A percentile compares a stretch with the other conserved stretches of the same genome.
phyloP scores from a whole-genome alignment of 1,284 basidiomycete genomes.

The Schizophyllum amplum region DNA sequence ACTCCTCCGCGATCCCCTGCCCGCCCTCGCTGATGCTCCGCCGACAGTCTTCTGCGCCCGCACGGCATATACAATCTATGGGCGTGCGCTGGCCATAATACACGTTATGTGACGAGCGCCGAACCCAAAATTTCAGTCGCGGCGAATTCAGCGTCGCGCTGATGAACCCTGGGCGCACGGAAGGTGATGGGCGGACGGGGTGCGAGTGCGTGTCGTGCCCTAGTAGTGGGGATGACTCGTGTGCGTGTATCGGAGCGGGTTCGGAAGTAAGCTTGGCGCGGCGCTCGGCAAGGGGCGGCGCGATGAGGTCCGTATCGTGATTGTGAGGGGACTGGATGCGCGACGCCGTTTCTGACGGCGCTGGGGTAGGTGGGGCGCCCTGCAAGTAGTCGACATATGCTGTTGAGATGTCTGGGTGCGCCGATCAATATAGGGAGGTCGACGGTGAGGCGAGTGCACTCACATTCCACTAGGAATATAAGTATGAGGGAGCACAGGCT shows the following conservation, averaged over 20 bases:
- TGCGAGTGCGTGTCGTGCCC: constrained; percentile 5
- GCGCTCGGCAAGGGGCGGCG: constrained; percentile 3
- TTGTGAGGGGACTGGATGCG: constrained; percentile 19
- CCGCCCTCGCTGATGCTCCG: not conserved
- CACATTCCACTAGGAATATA: constrained; percentile 75
- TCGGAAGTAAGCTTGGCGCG: constrained; percentile 5
- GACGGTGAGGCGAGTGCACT: constrained; percentile 18
- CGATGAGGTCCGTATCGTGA: constrained; percentile 9
- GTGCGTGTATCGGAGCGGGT: constrained; percentile 1
- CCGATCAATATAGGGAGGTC: constrained; percentile 6
- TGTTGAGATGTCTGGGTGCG: constrained; percentile 52
- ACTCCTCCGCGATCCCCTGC: not conserved
- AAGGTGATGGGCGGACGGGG: not conserved
- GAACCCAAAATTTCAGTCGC: not conserved
- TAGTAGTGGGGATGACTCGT: constrained; percentile 6
- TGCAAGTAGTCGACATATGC: constrained; percentile 64
- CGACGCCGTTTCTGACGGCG: constrained; percentile 44
- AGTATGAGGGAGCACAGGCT: constrained; percentile 56
- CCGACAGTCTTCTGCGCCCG: not conserved
- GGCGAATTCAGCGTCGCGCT: constrained; percentile 5
- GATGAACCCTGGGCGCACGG: constrained; percentile 6
- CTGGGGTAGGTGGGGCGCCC: constrained; percentile 20
- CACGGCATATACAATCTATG: not conserved
- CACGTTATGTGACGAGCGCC: not conserved
- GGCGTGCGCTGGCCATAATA: not conserved